Evolutionary conservation across 2,329 filamentous ascomycete genomes (phyloP).

Genomic region (Cladosporium sp.): DNA sequence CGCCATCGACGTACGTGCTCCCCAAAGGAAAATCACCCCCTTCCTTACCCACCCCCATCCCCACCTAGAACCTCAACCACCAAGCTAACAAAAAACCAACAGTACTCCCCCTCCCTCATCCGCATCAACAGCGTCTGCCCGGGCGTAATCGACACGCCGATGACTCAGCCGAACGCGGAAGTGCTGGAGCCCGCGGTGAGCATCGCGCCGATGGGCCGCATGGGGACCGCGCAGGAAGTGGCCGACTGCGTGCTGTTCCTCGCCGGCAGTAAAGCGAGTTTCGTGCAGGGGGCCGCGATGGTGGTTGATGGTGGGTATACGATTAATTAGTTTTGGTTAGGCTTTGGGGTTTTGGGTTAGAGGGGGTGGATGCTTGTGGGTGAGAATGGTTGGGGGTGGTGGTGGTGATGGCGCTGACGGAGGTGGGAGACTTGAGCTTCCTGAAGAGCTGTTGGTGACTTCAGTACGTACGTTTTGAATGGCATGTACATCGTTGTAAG

Average conservation of each 20-base stretch:
- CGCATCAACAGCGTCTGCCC: constrained; percentile 22
- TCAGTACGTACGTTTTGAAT: too few species aligned
- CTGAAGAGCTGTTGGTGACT: too few species aligned
- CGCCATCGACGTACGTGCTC: constrained; percentile 40
- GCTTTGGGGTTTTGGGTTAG: too few species aligned
- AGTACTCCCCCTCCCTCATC: constrained; percentile 25
- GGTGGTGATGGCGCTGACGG: background rate
- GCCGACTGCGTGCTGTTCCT: constrained; percentile 46
- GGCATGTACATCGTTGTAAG: too few species aligned
- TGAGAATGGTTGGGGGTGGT: background rate
- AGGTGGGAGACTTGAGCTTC: too few species aligned
- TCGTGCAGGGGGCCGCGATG: constrained; percentile 42
- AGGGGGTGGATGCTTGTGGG: background rate
- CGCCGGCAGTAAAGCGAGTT: constrained; percentile 43
- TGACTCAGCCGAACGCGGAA: constrained; percentile 34
- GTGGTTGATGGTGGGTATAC: constrained; percentile 46
- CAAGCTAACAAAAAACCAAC: constrained; percentile 1
- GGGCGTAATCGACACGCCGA: constrained; percentile 22
- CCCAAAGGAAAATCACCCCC: too few species aligned
- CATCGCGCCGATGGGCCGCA: constrained; percentile 38
- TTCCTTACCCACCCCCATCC: background rate
- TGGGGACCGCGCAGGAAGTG: constrained; percentile 44
- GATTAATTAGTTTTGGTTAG: too few species aligned
- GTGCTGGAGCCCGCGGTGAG: constrained; percentile 26
- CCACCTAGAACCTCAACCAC: too few species aligned